These are phyloP conservation scores for Aspergillus novoparasiticus DNA, from an alignment of 2,329 filamentous ascomycete species.

Conservation along the genomic window DNA sequence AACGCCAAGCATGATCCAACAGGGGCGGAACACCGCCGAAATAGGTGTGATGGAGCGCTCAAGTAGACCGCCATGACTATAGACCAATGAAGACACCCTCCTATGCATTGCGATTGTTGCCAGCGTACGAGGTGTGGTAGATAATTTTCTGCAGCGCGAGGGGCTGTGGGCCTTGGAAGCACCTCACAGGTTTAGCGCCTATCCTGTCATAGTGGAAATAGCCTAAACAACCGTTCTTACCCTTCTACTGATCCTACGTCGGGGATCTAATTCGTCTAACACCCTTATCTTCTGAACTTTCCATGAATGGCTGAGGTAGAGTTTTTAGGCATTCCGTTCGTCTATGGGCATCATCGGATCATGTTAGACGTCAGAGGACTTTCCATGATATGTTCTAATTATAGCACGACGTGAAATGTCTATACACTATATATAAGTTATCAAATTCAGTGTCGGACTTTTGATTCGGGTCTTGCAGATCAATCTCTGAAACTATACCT, in stretches of 20 bases:
- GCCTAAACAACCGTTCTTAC: not conserved
- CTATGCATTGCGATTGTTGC: not conserved
- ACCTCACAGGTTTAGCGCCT: not conserved
- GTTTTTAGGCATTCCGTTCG: not conserved
- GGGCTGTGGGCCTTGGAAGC: not conserved
- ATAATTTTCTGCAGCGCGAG: not conserved
- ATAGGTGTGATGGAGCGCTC: not conserved
- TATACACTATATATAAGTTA: not conserved
- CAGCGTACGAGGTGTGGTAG: not conserved
- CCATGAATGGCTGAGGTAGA: not conserved
- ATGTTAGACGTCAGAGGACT: not conserved
- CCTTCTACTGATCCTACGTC: not conserved
- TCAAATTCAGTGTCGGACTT: not conserved
- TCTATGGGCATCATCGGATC: not conserved
- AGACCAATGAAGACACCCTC: not conserved
- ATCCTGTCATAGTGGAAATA: not conserved
- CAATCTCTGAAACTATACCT: not conserved
- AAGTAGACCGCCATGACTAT: not conserved
- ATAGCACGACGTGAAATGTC: not conserved
- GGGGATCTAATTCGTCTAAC: not conserved
- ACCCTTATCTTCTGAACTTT: rapidly evolving
- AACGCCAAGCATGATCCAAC: not conserved
- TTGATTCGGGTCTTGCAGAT: not conserved
- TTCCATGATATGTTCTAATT: not conserved
- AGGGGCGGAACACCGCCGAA: not conserved